These are phyloP conservation scores for Aspergillus felis DNA, from an alignment of 2,329 filamentous ascomycete species.

Conservation along the genomic window DNA sequence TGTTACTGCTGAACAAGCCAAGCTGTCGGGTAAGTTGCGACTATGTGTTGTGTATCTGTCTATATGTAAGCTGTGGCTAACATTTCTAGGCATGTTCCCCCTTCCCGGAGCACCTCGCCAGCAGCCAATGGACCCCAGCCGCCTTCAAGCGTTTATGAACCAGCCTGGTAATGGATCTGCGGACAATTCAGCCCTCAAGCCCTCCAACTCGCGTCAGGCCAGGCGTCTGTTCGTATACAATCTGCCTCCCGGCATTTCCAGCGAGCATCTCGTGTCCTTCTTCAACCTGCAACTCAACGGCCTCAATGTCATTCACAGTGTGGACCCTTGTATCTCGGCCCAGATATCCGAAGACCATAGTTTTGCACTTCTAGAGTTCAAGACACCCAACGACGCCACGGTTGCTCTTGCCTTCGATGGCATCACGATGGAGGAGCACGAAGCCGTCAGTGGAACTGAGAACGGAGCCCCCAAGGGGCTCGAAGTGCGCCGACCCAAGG, in stretches of 20 bases:
- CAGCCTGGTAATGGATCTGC: constrained; percentile 69
- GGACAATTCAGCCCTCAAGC: constrained; percentile 77
- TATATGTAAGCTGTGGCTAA: neutral
- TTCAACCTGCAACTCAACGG: constrained; percentile 97
- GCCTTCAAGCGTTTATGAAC: constrained; percentile 92
- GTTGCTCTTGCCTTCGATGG: constrained; percentile 87
- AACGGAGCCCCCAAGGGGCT: constrained; percentile 57
- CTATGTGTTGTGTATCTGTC: neutral
- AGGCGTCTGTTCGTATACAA: constrained; percentile 90
- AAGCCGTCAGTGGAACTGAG: constrained; percentile 51
- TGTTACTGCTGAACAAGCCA: constrained; percentile 96
- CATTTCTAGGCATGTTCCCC: constrained; percentile 77
- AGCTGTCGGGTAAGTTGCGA: constrained; percentile 64
- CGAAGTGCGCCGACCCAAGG: constrained; percentile 81
- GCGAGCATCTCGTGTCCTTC: constrained; percentile 74
- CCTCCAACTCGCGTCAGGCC: constrained; percentile 87
- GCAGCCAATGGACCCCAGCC: constrained; percentile 90
- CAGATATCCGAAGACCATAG: constrained; percentile 74
- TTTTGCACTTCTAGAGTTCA: constrained; percentile 90
- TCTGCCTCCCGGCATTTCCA: constrained; percentile 66
- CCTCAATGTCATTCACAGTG: constrained; percentile 81
- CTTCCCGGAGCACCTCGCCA: constrained; percentile 91
- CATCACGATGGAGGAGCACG: constrained; percentile 76
- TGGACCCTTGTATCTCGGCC: constrained; percentile 79
- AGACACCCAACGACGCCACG: constrained; percentile 79